Evolutionary conservation across 345 rosid genomes (phyloP).

Genomic region (Lepidium africanum): DNA sequence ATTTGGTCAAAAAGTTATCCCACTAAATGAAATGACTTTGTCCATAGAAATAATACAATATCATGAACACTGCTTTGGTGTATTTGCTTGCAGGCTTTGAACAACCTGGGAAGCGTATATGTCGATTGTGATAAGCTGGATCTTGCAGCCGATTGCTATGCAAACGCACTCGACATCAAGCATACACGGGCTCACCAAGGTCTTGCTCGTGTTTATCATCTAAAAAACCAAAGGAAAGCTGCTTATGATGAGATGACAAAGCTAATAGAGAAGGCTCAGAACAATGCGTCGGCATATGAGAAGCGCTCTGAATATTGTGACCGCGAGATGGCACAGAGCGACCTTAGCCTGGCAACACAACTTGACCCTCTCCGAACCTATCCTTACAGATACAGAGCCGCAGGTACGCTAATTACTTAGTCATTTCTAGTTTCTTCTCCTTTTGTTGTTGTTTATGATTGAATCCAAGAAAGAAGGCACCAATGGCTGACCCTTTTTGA

Average conservation of each 20-base stretch:
- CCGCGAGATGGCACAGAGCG: constrained; percentile 83
- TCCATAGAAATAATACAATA: not conserved
- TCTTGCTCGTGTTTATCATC: constrained; percentile 81
- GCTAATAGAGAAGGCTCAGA: constrained; percentile 82
- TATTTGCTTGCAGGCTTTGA: constrained; percentile 61
- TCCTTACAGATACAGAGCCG: constrained; percentile 97
- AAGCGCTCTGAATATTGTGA: constrained; percentile 96
- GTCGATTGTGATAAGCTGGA: constrained; percentile 89
- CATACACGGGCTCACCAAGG: constrained; percentile 99
- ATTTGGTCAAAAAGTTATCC: not conserved
- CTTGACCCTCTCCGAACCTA: constrained; percentile 94
- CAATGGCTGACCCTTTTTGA: not conserved
- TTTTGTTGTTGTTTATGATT: not conserved
- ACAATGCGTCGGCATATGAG: constrained; percentile 88
- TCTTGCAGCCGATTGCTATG: constrained; percentile 83
- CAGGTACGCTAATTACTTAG: constrained; percentile 38
- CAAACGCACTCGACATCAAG: constrained; percentile 82
- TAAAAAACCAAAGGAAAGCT: constrained; percentile 71
- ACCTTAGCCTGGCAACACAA: constrained; percentile 68
- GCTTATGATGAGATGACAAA: constrained; percentile 98
- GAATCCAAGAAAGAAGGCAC: not conserved
- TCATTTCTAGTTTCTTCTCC: not conserved
- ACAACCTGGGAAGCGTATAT: constrained; percentile 78
- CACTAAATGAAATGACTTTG: not conserved
- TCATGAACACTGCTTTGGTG: not conserved